Conservation (phyloP, 2,329 filamentous ascomycete genomes). For the Cercospora brassicicola region DNA sequence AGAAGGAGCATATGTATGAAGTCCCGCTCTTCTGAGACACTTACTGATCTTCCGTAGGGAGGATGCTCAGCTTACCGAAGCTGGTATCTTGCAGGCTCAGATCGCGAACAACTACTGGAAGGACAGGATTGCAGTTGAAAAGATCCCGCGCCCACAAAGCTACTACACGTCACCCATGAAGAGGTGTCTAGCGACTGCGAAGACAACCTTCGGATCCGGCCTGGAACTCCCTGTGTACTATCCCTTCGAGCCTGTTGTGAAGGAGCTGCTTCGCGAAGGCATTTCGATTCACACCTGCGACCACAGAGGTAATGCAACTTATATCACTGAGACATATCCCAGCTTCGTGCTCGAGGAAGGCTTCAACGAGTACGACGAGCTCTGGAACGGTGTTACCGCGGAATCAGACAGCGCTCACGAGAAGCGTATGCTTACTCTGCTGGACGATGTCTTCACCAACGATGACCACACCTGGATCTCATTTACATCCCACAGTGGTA, state of each 20-base stretch:
- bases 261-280: slow-evolving; percentile 66
- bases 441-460: slow-evolving; percentile 59
- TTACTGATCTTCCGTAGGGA: slow-evolving; percentile 31
- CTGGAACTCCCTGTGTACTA: slow-evolving; percentile 54
- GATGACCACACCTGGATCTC: slow-evolving; percentile 59
- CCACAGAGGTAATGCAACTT: slow-evolving; percentile 56
- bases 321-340: slow-evolving; percentile 57
- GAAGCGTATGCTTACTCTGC: slow-evolving; percentile 50
- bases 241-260: slow-evolving; percentile 61
- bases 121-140: slow-evolving; percentile 53
- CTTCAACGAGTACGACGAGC: slow-evolving; percentile 59
- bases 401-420: slow-evolving; percentile 56
- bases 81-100: slow-evolving; percentile 58
- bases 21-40: not conserved
- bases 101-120: slow-evolving; percentile 64
- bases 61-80: slow-evolving; percentile 61
- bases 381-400: slow-evolving; percentile 54
- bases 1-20: not conserved
- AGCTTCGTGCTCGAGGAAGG: slow-evolving; percentile 58
- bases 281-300: slow-evolving; percentile 70
- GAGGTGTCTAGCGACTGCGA: slow-evolving; percentile 63
- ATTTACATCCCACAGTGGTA: slow-evolving; percentile 61
- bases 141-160: slow-evolving; percentile 61
- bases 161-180: slow-evolving; percentile 67
- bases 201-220: slow-evolving; percentile 57